Conservation (phyloP, 2,329 filamentous ascomycete genomes). For the Ophiosphaerella herpotricha region DNA sequence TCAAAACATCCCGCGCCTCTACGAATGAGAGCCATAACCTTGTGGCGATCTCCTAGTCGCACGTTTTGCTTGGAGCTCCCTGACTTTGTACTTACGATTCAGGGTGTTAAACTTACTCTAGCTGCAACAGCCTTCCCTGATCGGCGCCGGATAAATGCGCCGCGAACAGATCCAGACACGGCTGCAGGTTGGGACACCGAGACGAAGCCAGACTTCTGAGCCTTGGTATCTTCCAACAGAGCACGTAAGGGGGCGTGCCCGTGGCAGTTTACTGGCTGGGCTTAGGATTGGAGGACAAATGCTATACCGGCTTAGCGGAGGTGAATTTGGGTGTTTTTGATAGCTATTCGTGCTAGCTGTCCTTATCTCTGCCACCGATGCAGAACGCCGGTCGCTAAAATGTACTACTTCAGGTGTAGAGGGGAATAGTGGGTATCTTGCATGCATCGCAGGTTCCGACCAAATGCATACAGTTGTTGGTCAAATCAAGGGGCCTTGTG, state of each 20-base stretch:
- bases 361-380: slow-evolving; percentile 19
- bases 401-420: slow-evolving; percentile 1
- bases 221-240: slow-evolving; percentile 6
- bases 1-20: slow-evolving; percentile 8
- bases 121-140: slow-evolving; percentile 1
- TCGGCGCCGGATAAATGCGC: slow-evolving; percentile 23
- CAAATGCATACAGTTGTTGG: slow-evolving; percentile 32
- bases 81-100: slow-evolving; percentile 1
- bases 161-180: slow-evolving; percentile 11
- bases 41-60: slow-evolving; percentile 14
- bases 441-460: slow-evolving; percentile 18
- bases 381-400: slow-evolving; percentile 14
- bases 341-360: slow-evolving; percentile 6
- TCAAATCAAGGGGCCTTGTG: slow-evolving; percentile 21
- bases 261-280: background rate
- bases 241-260: background rate
- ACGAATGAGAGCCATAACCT: slow-evolving; percentile 7
- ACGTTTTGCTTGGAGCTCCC: slow-evolving; percentile 6
- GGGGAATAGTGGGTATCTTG: slow-evolving; percentile 18
- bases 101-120: background rate
- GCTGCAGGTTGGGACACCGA: slow-evolving; percentile 12
- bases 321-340: slow-evolving; percentile 6
- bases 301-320: slow-evolving; percentile 7
- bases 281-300: slow-evolving; percentile 25
- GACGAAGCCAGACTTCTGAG: slow-evolving; percentile 5